Evolutionary conservation across 169 alveolate species (phyloP).

Genomic region (Cryptosporidium sp.): DNA sequence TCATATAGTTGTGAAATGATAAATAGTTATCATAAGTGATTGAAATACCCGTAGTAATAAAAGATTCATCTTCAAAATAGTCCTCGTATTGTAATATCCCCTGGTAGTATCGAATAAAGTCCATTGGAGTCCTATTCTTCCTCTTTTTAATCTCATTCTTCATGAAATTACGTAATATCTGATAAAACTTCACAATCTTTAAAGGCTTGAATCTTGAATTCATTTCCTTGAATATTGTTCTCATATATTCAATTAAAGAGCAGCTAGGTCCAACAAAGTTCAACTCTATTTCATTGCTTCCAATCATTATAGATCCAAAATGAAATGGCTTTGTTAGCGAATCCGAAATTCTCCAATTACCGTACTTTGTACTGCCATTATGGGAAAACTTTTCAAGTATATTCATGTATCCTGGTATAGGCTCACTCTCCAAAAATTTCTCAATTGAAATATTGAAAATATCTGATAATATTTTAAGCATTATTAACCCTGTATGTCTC

Average conservation of each 20-base stretch:
- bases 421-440: slow-evolving; percentile 45
- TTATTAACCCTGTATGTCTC: slow-evolving; percentile 9
- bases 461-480: slow-evolving; percentile 5
- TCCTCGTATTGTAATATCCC: slow-evolving; percentile 63
- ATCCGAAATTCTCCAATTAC: slow-evolving; percentile 43
- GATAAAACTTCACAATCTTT: neutral
- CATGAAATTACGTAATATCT: slow-evolving; percentile 1
- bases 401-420: slow-evolving; percentile 40
- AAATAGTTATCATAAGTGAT: slow-evolving; percentile 40
- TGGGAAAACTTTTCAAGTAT: neutral
- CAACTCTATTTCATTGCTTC: slow-evolving; percentile 19
- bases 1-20: slow-evolving; percentile 34
- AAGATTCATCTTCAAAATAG: slow-evolving; percentile 27
- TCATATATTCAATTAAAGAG: slow-evolving; percentile 30
- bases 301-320: slow-evolving; percentile 29
- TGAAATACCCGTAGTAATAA: slow-evolving; percentile 17
- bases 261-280: slow-evolving; percentile 46
- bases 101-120: slow-evolving; percentile 63
- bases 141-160: slow-evolving; percentile 29
- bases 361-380: neutral
- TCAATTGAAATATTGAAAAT: slow-evolving; percentile 27
- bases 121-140: slow-evolving; percentile 52
- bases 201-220: slow-evolving; percentile 37
- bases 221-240: neutral
- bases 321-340: slow-evolving; percentile 56